Evolutionary conservation across 306 rosid species (phyloP).

Genomic region (Rubus parviflorus): DNA sequence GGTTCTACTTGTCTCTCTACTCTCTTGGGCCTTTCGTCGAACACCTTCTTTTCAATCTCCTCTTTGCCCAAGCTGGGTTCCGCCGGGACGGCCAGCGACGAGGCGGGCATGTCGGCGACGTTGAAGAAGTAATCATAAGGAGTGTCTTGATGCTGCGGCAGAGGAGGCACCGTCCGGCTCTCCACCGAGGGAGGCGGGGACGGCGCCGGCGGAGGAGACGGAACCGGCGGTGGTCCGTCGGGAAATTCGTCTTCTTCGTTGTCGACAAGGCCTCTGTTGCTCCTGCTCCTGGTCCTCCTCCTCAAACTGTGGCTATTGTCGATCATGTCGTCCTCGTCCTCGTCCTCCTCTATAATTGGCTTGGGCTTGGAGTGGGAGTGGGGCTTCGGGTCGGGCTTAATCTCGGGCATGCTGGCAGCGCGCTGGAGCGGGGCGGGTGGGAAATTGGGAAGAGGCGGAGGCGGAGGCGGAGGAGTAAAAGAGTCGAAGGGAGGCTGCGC

Average conservation of each 20-base stretch:
- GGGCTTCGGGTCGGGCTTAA: conserved; percentile 33
- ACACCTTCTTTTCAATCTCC: conserved; percentile 39
- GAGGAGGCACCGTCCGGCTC: conserved; percentile 26
- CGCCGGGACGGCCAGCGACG: conserved; percentile 47
- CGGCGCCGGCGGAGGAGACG: conserved; percentile 3
- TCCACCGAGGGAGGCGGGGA: conserved; percentile 22
- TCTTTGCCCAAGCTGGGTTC: conserved; percentile 30
- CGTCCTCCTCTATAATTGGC: conserved; percentile 42
- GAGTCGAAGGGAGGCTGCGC: conserved; percentile 21
- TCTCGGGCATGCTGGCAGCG: conserved; percentile 71
- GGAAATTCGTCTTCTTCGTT: conserved; percentile 26
- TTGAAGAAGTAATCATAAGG: conserved; percentile 67
- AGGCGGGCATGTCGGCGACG: conserved; percentile 42
- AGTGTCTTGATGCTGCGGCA: conserved; percentile 37
- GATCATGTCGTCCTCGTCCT: conserved; percentile 43
- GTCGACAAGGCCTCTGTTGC: conserved; percentile 27
- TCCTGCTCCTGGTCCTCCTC: conserved; percentile 39
- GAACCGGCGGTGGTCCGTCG: conserved; percentile 42
- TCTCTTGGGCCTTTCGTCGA: conserved; percentile 40
- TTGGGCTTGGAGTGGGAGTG: conserved; percentile 35
- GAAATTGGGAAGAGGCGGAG: conserved; percentile 41
- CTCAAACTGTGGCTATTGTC: conserved; percentile 44
- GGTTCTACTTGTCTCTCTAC: conserved; percentile 20
- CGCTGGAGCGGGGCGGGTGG: conserved; percentile 45
- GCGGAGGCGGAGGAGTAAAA: conserved; percentile 61